phyloP scores from a whole-genome alignment of 1,139 yeast species.

The Yamadazyma triangularis region DNA sequence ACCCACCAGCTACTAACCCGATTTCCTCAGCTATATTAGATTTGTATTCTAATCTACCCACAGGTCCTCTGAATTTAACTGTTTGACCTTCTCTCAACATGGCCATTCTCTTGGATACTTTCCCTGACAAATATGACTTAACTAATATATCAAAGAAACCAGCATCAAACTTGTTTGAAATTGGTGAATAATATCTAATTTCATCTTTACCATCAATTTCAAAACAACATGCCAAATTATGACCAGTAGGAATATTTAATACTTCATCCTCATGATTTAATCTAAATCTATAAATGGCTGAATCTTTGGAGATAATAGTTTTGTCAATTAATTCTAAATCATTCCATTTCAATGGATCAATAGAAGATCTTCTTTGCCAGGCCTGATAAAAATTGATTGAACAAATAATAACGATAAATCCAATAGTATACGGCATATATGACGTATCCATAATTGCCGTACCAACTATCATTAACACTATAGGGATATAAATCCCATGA shows the following conservation, averaged over 20 bases:
- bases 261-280: conserved; percentile 56
- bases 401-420: conserved; percentile 43
- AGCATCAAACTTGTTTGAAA: conserved; percentile 61
- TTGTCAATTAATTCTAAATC: conserved; percentile 66
- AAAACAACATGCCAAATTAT: conserved; percentile 63
- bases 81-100: conserved; percentile 57
- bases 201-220: conserved; percentile 55
- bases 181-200: conserved; percentile 70
- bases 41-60: conserved; percentile 61
- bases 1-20: conserved; percentile 76
- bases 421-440: conserved; percentile 48
- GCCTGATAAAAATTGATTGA: conserved; percentile 46
- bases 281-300: conserved; percentile 71
- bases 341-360: conserved; percentile 52
- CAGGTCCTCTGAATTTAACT: conserved; percentile 72
- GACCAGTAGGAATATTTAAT: conserved; percentile 67
- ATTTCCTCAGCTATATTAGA: conserved; percentile 58
- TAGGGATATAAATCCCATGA: conserved; percentile 71
- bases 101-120: conserved; percentile 63
- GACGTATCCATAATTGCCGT: conserved; percentile 49
- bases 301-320: conserved; percentile 62
- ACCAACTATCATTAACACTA: conserved; percentile 57
- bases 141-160: conserved; percentile 75
- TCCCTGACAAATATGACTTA: conserved; percentile 67
- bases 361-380: conserved; percentile 42